A percentile compares a stretch with the other conserved stretches of the same genome.
Conservation (phyloP, 176 grass and related monocot species). For the Oryza longistaminata region DNA sequence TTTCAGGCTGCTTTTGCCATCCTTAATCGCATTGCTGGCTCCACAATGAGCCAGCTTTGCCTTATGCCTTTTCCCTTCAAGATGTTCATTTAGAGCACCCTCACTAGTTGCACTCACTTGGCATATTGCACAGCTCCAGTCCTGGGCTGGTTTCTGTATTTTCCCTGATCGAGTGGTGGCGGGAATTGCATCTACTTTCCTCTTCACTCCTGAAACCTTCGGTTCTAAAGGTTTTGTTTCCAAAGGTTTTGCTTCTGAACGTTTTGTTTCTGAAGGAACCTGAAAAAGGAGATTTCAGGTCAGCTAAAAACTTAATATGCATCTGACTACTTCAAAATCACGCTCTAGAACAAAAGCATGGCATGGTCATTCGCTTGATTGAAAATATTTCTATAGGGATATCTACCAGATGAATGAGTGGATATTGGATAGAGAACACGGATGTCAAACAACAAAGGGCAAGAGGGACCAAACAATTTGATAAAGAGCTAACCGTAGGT, state of each 20-base stretch:
- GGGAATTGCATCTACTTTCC: constrained; percentile 13
- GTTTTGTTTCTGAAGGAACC: constrained; percentile 22
- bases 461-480: neutral
- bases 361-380: neutral
- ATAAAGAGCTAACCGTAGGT: neutral
- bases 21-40: neutral
- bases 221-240: constrained; percentile 1
- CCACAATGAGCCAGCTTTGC: constrained; percentile 35
- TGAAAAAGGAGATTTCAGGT: constrained; percentile 23
- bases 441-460: neutral
- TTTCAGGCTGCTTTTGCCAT: neutral
- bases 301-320: constrained; percentile 3
- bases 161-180: neutral
- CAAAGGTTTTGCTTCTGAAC: neutral
- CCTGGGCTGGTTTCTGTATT: constrained; percentile 11
- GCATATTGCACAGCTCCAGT: constrained; percentile 52
- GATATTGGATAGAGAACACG: constrained; percentile 1
- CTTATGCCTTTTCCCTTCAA: constrained; percentile 42
- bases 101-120: constrained; percentile 50
- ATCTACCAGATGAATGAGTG: constrained; percentile 14
- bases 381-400: neutral
- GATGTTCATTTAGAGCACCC: constrained; percentile 28
- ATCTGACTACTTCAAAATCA: constrained; percentile 5
- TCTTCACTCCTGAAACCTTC: constrained; percentile 24
- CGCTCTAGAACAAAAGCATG: neutral